Conservation (phyloP, 768 basidiomycete genomes). For the Kwoniella sp. region DNA sequence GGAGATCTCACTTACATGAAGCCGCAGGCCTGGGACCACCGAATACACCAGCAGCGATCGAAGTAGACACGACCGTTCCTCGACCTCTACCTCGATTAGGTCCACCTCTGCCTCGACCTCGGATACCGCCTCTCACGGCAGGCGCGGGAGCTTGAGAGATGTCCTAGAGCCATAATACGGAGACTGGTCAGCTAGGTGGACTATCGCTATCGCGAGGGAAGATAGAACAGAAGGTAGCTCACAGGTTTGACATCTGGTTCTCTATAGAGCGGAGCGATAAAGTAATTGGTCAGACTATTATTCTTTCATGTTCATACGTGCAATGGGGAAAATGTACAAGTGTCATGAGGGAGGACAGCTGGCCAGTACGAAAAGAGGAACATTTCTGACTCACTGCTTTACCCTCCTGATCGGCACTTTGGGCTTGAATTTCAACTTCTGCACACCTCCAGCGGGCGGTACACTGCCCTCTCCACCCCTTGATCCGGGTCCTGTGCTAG, state of each 20-base stretch:
- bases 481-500: not conserved
- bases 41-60: slow-evolving; percentile 39
- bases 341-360: no score
- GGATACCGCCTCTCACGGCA: slow-evolving; percentile 25
- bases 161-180: slow-evolving; percentile 8
- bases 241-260: slow-evolving; percentile 47
- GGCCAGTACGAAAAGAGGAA: slow-evolving; percentile 11
- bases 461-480: slow-evolving; percentile 11
- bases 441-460: slow-evolving; percentile 16
- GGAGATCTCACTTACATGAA: slow-evolving; percentile 27
- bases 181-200: no score
- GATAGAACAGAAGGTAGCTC: slow-evolving; percentile 14
- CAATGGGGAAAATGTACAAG: no score
- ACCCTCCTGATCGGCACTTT: slow-evolving; percentile 39
- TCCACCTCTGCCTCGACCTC: slow-evolving; percentile 36
- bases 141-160: slow-evolving; percentile 14
- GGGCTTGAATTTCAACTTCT: slow-evolving; percentile 50
- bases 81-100: slow-evolving; percentile 25
- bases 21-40: slow-evolving; percentile 34
- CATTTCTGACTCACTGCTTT: slow-evolving; percentile 32
- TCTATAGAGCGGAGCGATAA: slow-evolving; percentile 12
- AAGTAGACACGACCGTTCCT: slow-evolving; percentile 18
- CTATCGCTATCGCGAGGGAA: no score
- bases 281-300: no score
- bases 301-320: no score